phyloP scores from a whole-genome alignment of 1,284 basidiomycete species.

The Cronartium ribicola region DNA sequence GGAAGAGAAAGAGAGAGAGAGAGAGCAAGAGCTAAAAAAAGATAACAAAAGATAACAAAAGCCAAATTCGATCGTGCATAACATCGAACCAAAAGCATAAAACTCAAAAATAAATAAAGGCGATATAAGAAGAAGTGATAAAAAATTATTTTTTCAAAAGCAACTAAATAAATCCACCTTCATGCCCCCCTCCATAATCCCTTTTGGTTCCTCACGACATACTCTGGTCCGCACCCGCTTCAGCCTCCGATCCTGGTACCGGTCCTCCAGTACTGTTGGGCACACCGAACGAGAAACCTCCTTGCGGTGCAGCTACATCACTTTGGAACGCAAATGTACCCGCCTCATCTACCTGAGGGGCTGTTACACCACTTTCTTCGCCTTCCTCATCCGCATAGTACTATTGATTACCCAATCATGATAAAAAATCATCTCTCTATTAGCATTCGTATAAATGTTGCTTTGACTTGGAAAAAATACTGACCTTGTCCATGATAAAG shows the following conservation, averaged over 20 bases:
- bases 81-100: not conserved
- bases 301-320: conserved; percentile 71
- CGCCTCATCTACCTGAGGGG: conserved; percentile 80
- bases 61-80: too few relatives aligned
- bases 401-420: not conserved
- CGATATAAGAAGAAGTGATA: not conserved
- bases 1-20: too few relatives aligned
- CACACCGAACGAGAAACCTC: conserved; percentile 83
- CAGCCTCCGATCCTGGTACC: not conserved
- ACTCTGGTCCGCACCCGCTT: conserved; percentile 26
- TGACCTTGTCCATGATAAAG: conserved; percentile 88
- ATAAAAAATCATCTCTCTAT: not conserved
- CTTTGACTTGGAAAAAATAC: conserved; percentile 68
- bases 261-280: not conserved
- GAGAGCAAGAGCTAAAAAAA: too few relatives aligned
- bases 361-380: conserved; percentile 65
- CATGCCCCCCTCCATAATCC: not conserved
- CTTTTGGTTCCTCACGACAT: conserved; percentile 24
- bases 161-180: not conserved
- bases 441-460: too few relatives aligned
- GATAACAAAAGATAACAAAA: too few relatives aligned
- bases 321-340: conserved; percentile 65
- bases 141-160: not conserved
- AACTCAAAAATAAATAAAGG: not conserved
- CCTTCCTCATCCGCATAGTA: conserved; percentile 56